phyloP scores from a whole-genome alignment of 2,329 filamentous ascomycete species.

The Fusarium longipes region DNA sequence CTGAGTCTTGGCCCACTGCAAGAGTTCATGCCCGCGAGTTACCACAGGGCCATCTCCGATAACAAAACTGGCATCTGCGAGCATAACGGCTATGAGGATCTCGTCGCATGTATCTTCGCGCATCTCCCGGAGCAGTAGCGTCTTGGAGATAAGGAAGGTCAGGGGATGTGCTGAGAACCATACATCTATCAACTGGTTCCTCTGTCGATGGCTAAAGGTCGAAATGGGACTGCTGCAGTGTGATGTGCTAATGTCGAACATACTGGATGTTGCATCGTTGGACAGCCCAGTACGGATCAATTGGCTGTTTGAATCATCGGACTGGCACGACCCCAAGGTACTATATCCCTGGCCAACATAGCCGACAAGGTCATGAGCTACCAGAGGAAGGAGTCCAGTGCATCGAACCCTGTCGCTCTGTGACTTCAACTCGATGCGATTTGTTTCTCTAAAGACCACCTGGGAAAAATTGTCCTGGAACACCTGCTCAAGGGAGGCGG shows the following conservation, averaged over 20 bases:
- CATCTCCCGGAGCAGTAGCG: constrained; percentile 53
- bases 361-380: constrained; percentile 49
- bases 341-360: constrained; percentile 48
- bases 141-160: constrained; percentile 56
- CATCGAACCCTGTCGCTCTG: constrained; percentile 32
- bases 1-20: constrained; percentile 51
- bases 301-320: constrained; percentile 44
- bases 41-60: constrained; percentile 46
- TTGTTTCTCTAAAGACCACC: not conserved
- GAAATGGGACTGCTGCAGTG: constrained; percentile 46
- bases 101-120: constrained; percentile 55
- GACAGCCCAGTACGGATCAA: constrained; percentile 47
- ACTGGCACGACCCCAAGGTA: constrained; percentile 46
- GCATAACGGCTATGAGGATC: constrained; percentile 53
- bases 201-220: constrained; percentile 49
- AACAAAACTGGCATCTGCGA: constrained; percentile 54
- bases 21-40: constrained; percentile 48
- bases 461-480: constrained; percentile 48
- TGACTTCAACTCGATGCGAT: not conserved
- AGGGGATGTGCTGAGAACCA: constrained; percentile 56
- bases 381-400: constrained; percentile 45
- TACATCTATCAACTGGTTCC: constrained; percentile 54
- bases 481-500: constrained; percentile 46
- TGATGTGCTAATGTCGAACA: constrained; percentile 47
- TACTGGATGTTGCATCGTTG: constrained; percentile 45